Conservation (phyloP, 1,284 basidiomycete species). For the Ganoderma lingzhi region DNA sequence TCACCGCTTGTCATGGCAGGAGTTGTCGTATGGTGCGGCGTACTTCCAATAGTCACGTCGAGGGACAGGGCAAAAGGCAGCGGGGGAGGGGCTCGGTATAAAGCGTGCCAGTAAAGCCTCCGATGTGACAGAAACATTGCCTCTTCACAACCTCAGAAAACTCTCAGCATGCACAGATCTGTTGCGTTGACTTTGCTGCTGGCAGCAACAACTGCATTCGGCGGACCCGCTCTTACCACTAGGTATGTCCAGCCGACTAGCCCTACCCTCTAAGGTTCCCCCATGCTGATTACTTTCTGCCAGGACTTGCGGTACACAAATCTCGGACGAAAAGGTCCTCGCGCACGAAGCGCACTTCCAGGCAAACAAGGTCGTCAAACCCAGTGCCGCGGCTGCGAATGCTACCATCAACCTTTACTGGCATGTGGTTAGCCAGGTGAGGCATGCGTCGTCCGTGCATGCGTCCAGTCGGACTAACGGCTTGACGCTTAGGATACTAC, state of each 20-base stretch:
- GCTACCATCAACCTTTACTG: constrained; percentile 49
- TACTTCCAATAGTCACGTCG: not conserved
- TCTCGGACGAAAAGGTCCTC: constrained; percentile 46
- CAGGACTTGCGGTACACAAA: constrained; percentile 48
- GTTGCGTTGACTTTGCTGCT: not conserved
- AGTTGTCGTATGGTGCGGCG: not conserved
- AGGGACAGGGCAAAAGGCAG: not conserved
- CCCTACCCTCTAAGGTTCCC: not conserved
- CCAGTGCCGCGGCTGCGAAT: constrained; percentile 43
- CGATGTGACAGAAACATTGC: not conserved
- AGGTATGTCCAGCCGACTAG: not conserved
- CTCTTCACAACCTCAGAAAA: not conserved
- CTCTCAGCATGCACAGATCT: not conserved
- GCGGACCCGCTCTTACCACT: not conserved
- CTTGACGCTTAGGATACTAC: constrained; percentile 35
- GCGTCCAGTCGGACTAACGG: not conserved
- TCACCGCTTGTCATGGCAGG: not conserved
- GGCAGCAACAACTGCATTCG: not conserved
- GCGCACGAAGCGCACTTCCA: constrained; percentile 53
- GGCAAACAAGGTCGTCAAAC: constrained; percentile 46
- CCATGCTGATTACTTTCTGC: not conserved
- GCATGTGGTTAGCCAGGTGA: constrained; percentile 52
- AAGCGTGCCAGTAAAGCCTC: not conserved
- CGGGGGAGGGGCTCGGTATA: not conserved
- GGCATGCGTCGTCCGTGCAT: not conserved